A percentile compares a stretch with the other conserved stretches of the same genome.
Conservation (phyloP, 2,329 filamentous ascomycete genomes). For the Xylariaceae sp. region DNA sequence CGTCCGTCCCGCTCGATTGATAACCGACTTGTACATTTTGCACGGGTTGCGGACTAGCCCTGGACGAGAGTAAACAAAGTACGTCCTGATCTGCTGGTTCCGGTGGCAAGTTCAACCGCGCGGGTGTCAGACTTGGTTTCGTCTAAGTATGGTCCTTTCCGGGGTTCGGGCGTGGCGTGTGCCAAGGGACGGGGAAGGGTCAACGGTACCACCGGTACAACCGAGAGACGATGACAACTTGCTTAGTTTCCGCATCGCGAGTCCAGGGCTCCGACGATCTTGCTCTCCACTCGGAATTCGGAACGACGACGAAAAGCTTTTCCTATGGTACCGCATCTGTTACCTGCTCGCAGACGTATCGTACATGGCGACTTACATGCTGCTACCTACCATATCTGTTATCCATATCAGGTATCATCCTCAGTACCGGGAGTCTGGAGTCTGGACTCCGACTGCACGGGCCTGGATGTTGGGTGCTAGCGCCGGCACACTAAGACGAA, state of each 20-base stretch:
- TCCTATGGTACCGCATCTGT: not conserved
- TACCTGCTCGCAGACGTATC: too few species aligned
- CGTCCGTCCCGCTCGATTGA: not conserved
- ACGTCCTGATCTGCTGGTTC: not conserved
- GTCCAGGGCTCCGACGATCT: not conserved
- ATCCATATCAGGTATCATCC: not conserved
- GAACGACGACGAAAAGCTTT: not conserved
- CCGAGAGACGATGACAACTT: not conserved
- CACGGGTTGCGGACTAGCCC: too few species aligned
- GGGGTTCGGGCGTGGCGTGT: constrained; percentile 17
- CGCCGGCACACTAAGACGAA: too few species aligned
- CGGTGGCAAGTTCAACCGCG: not conserved
- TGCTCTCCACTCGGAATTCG: constrained; percentile 6
- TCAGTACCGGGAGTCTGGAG: not conserved
- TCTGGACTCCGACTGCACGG: too few species aligned
- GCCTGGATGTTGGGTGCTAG: too few species aligned
- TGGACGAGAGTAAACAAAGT: not conserved
- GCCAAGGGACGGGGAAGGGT: constrained; percentile 10
- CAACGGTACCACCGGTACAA: constrained; percentile 16
- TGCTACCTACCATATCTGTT: too few species aligned
- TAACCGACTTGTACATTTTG: not conserved
- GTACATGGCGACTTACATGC: too few species aligned
- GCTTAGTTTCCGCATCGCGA: constrained; percentile 1
- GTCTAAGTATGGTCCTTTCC: constrained; percentile 12
- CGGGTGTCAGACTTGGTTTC: not conserved